These are phyloP conservation scores for Backusella morwellensis DNA, from an alignment of 192 early-diverging fungal genomes.

Conservation along the genomic window DNA sequence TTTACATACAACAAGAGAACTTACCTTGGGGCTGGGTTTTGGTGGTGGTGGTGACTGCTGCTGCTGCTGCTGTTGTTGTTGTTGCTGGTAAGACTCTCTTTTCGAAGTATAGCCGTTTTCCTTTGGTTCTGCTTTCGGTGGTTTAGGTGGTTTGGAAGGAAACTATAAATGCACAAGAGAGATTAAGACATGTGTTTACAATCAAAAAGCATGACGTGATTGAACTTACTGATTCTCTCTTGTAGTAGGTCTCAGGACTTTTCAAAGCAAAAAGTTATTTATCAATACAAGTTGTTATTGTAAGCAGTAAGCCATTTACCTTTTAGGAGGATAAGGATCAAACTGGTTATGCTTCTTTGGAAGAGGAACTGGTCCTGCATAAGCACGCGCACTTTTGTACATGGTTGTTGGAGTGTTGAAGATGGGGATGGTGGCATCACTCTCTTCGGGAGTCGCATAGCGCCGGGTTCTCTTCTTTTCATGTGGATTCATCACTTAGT, in stretches of 20 bases:
- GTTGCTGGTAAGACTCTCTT: neutral
- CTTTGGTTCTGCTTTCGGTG: neutral
- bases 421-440: constrained; percentile 2
- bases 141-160: neutral
- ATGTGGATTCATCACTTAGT: neutral
- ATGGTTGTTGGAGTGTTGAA: constrained; percentile 10
- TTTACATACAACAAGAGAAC: neutral
- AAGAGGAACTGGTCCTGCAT: neutral
- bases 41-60: neutral
- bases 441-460: constrained; percentile 8
- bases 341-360: neutral
- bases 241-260: neutral
- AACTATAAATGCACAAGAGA: neutral
- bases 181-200: neutral
- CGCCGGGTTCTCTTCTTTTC: neutral
- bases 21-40: neutral
- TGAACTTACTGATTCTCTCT: neutral
- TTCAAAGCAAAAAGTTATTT: neutral
- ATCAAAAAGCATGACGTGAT: neutral
- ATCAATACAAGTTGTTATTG: neutral
- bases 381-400: neutral
- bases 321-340: neutral
- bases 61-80: too few species aligned
- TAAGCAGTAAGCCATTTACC: neutral
- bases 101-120: neutral